Base-by-base conservation (phyloP, 148 eudicot genomes). In the Chenopodium quinoa region DNA sequence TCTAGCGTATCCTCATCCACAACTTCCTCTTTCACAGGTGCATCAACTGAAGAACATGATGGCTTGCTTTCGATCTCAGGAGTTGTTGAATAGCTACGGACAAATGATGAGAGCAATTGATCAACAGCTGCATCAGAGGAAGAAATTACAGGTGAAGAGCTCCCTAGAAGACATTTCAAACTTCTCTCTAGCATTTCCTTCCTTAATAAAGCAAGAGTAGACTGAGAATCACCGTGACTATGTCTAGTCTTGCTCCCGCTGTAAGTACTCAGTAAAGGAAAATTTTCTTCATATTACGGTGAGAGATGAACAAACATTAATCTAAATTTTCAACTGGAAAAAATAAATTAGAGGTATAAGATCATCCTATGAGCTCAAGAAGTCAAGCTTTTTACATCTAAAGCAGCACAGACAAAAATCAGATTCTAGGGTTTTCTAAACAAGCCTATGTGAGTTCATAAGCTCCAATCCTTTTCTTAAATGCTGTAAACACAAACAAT, bases 131-230 rank as follows among this genome's bases (percentile, higher is more conserved):
- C 88, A 77, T 73, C 81, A 40, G 80, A 77, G 37, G 81, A 86
- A 83, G 76, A 81, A 47, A 77, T 83, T 23, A 83, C 82, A 73
- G 37, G 58, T 68, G 91, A 87, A 69, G 92, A 81, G 75, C 82
- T 85, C 79, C 83, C 83, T 60, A 83, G 80, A 81, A 79, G 70
- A 60, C 79, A 63, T 70, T 84, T 82, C 16, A 76, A 82, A 86
- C 81, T 82, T 80, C 88, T 86, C 72, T 88, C 90, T 78, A 82
- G 82, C 83, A 87, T 73, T 82, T 86, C 89, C 80, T 90, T 90
- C 81, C 83, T 85, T 73, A 89, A 79, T 62, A 86, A 29, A 75
- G 81, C 85, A 72, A 87, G 80, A 47, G 80, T 81, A 72, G 92
- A 83, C 60, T 81, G 83, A 82, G 90, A 88, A 64, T 85, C 91